Evolutionary conservation across 352 stramenopile species (phyloP).

Genomic region (Globisporangium paroecandrum): DNA sequence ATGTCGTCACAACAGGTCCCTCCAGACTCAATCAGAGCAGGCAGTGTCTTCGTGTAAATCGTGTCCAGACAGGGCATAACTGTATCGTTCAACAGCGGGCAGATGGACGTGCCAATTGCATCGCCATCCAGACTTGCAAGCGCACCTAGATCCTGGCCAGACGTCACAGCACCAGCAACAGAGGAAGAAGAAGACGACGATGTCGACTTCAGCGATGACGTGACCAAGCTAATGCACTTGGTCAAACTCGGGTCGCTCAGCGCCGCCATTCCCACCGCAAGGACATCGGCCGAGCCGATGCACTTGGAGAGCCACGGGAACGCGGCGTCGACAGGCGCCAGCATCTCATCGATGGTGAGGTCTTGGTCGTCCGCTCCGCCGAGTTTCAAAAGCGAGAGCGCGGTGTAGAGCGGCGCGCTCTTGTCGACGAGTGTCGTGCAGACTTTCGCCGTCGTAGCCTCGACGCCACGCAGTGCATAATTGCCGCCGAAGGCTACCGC

Average conservation of each 20-base stretch:
- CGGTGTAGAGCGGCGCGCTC: constrained; percentile 17
- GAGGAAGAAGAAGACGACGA: not conserved
- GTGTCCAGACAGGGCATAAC: constrained; percentile 33
- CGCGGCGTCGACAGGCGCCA: constrained; percentile 29
- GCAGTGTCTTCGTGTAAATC: constrained; percentile 25
- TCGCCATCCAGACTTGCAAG: constrained; percentile 9
- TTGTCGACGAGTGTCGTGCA: constrained; percentile 21
- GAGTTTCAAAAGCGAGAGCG: constrained; percentile 24
- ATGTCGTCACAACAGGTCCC: constrained; percentile 33
- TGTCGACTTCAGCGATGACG: not conserved
- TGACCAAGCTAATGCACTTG: constrained; percentile 26
- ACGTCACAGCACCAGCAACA: not conserved
- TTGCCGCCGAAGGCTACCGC: not conserved
- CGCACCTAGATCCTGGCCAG: not conserved
- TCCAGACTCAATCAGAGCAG: constrained; percentile 25
- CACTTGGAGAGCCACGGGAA: constrained; percentile 39
- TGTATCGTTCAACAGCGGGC: constrained; percentile 30
- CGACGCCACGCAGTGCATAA: not conserved
- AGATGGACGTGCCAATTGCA: constrained; percentile 22
- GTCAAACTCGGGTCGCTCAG: constrained; percentile 22
- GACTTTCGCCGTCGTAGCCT: not conserved
- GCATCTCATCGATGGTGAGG: constrained; percentile 26
- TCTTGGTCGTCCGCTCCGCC: constrained; percentile 17
- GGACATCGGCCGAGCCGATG: constrained; percentile 27
- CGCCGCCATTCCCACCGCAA: constrained; percentile 23